These are phyloP conservation scores for Graphilbum fragrans DNA, from an alignment of 2,329 filamentous ascomycete species.

Conservation along the genomic window DNA sequence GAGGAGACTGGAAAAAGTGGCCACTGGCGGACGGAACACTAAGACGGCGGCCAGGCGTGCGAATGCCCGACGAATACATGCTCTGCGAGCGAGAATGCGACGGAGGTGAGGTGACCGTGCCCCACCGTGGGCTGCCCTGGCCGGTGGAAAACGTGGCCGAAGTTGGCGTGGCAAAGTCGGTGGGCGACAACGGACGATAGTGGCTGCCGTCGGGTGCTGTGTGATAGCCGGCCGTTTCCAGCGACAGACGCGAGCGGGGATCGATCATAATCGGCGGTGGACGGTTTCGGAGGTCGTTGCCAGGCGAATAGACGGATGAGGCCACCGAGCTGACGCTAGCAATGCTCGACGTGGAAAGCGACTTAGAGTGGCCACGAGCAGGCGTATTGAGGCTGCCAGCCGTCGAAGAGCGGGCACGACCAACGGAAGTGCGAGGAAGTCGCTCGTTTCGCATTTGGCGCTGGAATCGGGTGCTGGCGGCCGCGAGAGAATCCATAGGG, in stretches of 20 bases:
- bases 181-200: conserved; percentile 56
- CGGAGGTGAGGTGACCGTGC: conserved; percentile 60
- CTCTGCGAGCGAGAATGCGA: conserved; percentile 58
- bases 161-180: conserved; percentile 70
- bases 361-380: conserved; percentile 71
- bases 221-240: conserved; percentile 54
- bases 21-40: conserved; percentile 63
- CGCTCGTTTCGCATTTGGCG: conserved; percentile 82
- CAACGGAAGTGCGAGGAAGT: conserved; percentile 55
- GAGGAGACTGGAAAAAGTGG: conserved; percentile 61
- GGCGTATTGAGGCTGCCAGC: conserved; percentile 60
- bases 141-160: conserved; percentile 71
- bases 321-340: conserved; percentile 52
- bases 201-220: conserved; percentile 47
- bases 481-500: conserved; percentile 82
- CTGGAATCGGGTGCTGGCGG: conserved; percentile 83
- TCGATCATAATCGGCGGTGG: conserved; percentile 78
- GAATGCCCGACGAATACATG: conserved; percentile 53
- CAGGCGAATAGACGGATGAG: conserved; percentile 59
- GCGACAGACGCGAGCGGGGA: conserved; percentile 49
- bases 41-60: conserved; percentile 60
- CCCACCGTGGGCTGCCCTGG: conserved; percentile 66
- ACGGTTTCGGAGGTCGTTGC: conserved; percentile 55
- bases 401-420: conserved; percentile 65
- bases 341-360: conserved; percentile 77